Conservation (phyloP, 1,284 basidiomycete genomes). For the Leucoagaricus sp. region DNA sequence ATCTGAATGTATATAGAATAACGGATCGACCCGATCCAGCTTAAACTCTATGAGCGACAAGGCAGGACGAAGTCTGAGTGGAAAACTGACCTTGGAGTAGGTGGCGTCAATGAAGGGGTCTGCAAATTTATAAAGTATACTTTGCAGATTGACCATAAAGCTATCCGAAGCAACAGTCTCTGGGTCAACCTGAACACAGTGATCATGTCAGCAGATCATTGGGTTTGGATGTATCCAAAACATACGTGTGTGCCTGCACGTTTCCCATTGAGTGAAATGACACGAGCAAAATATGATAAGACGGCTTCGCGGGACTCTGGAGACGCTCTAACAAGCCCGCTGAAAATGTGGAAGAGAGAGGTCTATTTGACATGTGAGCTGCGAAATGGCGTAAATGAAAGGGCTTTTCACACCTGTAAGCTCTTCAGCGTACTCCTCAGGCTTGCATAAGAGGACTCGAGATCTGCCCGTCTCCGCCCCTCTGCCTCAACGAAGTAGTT, state of each 20-base stretch:
- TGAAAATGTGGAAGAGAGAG: slow-evolving; percentile 88
- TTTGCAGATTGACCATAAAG: slow-evolving; percentile 92
- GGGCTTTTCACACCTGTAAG: slow-evolving; percentile 60
- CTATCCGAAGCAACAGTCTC: slow-evolving; percentile 88
- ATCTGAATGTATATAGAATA: slow-evolving; percentile 75
- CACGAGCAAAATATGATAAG: slow-evolving; percentile 80
- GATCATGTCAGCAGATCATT: slow-evolving; percentile 5
- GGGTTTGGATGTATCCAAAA: not conserved
- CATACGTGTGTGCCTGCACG: slow-evolving; percentile 86
- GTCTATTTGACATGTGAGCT: slow-evolving; percentile 41
- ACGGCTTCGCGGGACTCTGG: slow-evolving; percentile 82
- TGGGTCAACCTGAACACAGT: slow-evolving; percentile 65
- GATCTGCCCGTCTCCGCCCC: slow-evolving; percentile 70
- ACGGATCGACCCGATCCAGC: slow-evolving; percentile 90
- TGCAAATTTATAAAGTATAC: slow-evolving; percentile 84
- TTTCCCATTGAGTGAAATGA: slow-evolving; percentile 79
- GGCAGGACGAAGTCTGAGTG: not conserved
- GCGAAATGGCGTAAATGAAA: not conserved
- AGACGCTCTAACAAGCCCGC: slow-evolving; percentile 84
- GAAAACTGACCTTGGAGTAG: slow-evolving; percentile 74
- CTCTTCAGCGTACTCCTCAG: slow-evolving; percentile 80
- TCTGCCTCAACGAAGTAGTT: slow-evolving; percentile 86
- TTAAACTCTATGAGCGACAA: slow-evolving; percentile 30
- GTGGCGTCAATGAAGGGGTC: slow-evolving; percentile 96
- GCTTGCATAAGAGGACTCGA: slow-evolving; percentile 85